These are phyloP conservation scores for Phytomonas sp. DNA, from an alignment of 208 protist genomes.

Conservation along the genomic window DNA sequence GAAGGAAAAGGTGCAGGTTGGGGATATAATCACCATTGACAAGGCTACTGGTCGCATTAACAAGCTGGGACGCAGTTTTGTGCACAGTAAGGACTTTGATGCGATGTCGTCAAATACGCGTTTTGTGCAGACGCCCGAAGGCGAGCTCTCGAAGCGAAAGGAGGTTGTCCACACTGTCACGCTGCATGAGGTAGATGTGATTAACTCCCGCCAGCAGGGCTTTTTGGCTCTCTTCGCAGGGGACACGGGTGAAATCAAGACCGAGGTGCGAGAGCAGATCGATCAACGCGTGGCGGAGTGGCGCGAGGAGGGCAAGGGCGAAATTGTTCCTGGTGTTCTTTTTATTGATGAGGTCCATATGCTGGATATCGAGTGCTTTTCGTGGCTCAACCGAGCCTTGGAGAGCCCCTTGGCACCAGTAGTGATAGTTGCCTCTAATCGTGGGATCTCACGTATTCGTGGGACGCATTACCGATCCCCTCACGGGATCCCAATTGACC, in stretches of 20 bases:
- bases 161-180: conserved; percentile 99
- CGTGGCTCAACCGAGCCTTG: conserved; percentile 99
- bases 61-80: conserved; percentile 97
- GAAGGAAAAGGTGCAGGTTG: conserved; percentile 98
- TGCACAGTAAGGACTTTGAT: conserved; percentile 95
- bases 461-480: conserved; percentile 97
- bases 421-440: conserved; percentile 99
- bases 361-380: conserved; percentile 99
- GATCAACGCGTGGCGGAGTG: conserved; percentile 99
- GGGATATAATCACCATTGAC: conserved; percentile 99
- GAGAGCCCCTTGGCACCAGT: conserved; percentile 98
- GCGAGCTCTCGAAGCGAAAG: conserved; percentile 99
- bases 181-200: conserved; percentile 99
- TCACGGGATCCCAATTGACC: conserved; percentile 98
- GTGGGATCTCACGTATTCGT: conserved; percentile 98
- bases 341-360: conserved; percentile 98
- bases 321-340: conserved; percentile 98
- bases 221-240: conserved; percentile 99
- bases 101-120: conserved; percentile 89
- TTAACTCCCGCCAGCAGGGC: conserved; percentile 98
- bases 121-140: conserved; percentile 97
- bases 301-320: conserved; percentile 99
- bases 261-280: conserved; percentile 99
- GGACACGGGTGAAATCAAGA: conserved; percentile 99
- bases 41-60: conserved; percentile 98